phyloP scores from a whole-genome alignment of 1,284 basidiomycete species.

The Ceratobasidium sp. region DNA sequence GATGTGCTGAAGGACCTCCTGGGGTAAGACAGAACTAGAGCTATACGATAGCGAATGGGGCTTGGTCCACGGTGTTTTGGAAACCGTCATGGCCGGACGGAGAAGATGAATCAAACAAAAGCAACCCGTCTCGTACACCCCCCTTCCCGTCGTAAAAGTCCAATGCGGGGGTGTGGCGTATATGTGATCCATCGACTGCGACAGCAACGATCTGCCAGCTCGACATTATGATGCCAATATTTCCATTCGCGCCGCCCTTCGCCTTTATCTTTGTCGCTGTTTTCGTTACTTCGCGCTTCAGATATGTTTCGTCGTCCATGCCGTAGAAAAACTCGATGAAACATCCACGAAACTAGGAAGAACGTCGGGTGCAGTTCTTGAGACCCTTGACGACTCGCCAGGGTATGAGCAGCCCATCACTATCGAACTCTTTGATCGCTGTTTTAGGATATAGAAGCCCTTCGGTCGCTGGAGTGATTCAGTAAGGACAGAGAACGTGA shows the following conservation, averaged over 20 bases:
- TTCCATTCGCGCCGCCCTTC: not conserved
- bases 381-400: not conserved
- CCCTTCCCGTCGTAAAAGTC: not conserved
- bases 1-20: no score
- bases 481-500: not conserved
- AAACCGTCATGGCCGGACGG: no score
- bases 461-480: not conserved
- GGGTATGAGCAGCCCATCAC: not conserved
- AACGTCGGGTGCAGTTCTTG: not conserved
- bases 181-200: no score
- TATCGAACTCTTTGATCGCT: not conserved
- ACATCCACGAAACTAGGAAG: constrained; percentile 12
- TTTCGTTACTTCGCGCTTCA: not conserved
- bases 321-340: not conserved
- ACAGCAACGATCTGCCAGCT: no score
- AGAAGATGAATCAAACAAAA: constrained; percentile 12
- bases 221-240: constrained; percentile 12
- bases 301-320: not conserved
- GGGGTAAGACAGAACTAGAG: not conserved
- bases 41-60: not conserved
- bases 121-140: not conserved
- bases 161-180: no score
- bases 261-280: not conserved
- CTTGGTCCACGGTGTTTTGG: not conserved
- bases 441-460: not conserved